Base-by-base conservation (phyloP, 2,329 filamentous ascomycete genomes). In the Elsinoe australis region DNA sequence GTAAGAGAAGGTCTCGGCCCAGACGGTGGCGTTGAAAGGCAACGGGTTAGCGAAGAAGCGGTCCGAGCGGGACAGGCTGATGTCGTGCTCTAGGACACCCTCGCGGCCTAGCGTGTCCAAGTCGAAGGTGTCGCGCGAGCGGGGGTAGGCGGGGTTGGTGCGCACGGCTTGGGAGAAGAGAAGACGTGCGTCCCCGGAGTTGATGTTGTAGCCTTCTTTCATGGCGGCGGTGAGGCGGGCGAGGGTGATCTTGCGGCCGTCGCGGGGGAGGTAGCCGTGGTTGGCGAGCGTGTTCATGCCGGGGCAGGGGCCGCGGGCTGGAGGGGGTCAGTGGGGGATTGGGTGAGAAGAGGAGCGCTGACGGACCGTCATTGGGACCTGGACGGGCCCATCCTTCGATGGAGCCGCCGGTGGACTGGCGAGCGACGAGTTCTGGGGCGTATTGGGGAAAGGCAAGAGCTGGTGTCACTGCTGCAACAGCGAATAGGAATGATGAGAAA, bases 251-350 rank as follows among this genome's bases (percentile, higher is more conserved):
- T 49, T 49, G 12, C 49, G 31, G 17, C 53, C 53, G 18, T 53
- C 52, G 34, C 51, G 53, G 12, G 49, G 46, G 22, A 61, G 51
- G 48, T 56, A 59, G 32, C 55, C 56, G 41, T 59, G 57, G 44
- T 59, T 59, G 15, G 58, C 56, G 7, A 55, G 47, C 8, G 55
- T 54, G 36, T 58, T 58, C 34, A 58, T 39, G 22, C 53, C 56
- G 12, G 56, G 56, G 38, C 58, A 60, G 28, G 58, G 53, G n/a
- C 58, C 58, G 15, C 58, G 55, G 21, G 66, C 50, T 51, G 14
- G 17, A 12, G 15, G 6, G 2, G 8, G 12, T 44, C 39, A 44
- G 39, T 5, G 17, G 14, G 26, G 9, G 24, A 8, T 14, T 9
- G 26, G 12, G 12, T n/a, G 15, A 17, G 9, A 24, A 24, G 24